Conservation (phyloP, 306 rosid species). For the Ammopiptanthus mongolicus region DNA sequence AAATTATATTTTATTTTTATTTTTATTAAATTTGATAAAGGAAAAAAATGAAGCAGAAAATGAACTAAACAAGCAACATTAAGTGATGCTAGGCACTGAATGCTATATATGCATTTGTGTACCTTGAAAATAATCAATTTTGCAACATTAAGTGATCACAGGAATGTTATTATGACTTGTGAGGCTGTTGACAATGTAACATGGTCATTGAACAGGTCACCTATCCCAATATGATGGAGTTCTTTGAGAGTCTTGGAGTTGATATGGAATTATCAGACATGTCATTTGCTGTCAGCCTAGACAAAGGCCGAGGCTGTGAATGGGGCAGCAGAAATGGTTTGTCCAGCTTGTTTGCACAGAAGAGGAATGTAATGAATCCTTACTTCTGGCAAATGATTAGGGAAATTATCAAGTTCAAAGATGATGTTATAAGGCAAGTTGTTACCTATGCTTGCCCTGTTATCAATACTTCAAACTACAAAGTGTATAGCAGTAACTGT, state of each 20-base stretch:
- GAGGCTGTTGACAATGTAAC: constrained; percentile 3
- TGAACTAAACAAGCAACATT: too few species aligned
- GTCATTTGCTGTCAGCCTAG: constrained; percentile 80
- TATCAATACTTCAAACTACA: background rate
- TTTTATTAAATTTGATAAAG: too few species aligned
- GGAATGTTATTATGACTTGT: background rate
- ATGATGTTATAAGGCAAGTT: constrained; percentile 60
- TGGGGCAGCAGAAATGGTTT: constrained; percentile 88
- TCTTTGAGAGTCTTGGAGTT: constrained; percentile 75
- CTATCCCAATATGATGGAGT: constrained; percentile 89
- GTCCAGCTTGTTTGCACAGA: constrained; percentile 77
- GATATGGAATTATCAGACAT: constrained; percentile 83
- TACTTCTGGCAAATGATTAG: constrained; percentile 75
- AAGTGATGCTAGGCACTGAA: background rate
- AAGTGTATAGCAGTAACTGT: background rate
- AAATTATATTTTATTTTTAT: too few species aligned
- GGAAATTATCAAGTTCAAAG: constrained; percentile 71
- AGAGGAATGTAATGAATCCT: constrained; percentile 59
- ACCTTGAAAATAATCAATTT: background rate
- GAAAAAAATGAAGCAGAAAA: too few species aligned
- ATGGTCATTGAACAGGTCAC: constrained; percentile 62
- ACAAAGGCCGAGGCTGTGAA: constrained; percentile 68
- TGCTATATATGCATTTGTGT: background rate
- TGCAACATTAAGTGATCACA: background rate
- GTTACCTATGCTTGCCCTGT: background rate